Evolutionary conservation across 805 yeast genomes (phyloP), one percentile per base, ranked within the genome.

Genomic region (Saccharomycopsis capsularis): DNA sequence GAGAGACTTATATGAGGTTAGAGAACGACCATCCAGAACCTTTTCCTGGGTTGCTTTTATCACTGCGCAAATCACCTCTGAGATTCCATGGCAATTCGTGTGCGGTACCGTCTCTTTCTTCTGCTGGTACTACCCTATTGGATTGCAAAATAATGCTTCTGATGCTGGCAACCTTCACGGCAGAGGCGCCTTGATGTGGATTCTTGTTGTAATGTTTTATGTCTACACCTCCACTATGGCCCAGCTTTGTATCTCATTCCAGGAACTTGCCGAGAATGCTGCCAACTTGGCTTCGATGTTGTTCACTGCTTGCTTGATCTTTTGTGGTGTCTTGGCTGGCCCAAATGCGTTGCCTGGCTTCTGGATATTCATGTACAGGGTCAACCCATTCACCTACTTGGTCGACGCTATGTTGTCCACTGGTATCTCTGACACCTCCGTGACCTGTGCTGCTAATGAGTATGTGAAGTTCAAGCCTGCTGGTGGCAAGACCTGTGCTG

Each of bases 321-420:
- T 85, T 76, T 82, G 88, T 73, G 95, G 95, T 73, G 86, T 82
- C 40, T 68, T 85, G 67, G 79, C 76, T 15, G 68, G 76, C 22
- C 75, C 79, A 40, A 60, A 68, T 18, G 68, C 64, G 29, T 60
- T 82, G 68, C 85, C 85, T 27, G 79, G 87, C n/a, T 85, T 85
- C 71, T 81, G 90, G 89, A 68, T 74, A 40, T 84, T 82, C 71
- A 80, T 84, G 87, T 84, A 82, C 70, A 71, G 89, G 61, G 74
- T 70, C 18, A 78, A 82, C 22, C 91, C 93, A 16, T 67, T 82
- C 54, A 80, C 88, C 1, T 85, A 83, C 56, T 71, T 82, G 67
- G 68, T 84, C 46, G 67, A 71, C 18, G 81, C 78, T 39, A 63
- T 78, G 57, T 61, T 82, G 48, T 65, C 78, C 37, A 67, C 75